phyloP scores from a whole-genome alignment of 139 green algal genomes.

The Pseudopediastrum boryanum region DNA sequence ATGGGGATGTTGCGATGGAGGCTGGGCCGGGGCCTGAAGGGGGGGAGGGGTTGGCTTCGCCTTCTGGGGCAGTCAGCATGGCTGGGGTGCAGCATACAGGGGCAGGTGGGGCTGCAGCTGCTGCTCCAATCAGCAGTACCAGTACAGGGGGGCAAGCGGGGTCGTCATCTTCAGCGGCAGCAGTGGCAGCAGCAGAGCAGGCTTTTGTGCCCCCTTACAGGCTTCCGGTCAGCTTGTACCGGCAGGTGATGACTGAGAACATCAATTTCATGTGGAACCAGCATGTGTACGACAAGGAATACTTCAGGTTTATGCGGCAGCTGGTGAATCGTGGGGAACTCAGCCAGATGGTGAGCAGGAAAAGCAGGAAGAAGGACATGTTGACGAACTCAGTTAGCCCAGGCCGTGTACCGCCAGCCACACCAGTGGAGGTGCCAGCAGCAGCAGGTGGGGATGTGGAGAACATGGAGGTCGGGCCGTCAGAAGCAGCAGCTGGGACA shows the following conservation, averaged over 20 bases:
- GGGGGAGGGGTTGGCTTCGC: neutral
- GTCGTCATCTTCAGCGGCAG: no score
- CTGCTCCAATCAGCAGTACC: no score
- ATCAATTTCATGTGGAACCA: conserved; percentile 51
- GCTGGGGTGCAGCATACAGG: neutral
- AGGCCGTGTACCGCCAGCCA: neutral
- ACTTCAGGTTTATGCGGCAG: conserved; percentile 58
- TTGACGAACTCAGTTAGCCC: neutral
- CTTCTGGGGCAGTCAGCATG: neutral
- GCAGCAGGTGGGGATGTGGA: conserved; percentile 5
- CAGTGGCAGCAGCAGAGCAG: neutral
- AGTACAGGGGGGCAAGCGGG: no score
- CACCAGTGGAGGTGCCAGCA: neutral
- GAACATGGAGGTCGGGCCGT: neutral
- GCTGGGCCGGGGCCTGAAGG: neutral
- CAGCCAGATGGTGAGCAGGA: conserved; percentile 36
- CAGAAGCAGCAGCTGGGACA: conserved; percentile 30
- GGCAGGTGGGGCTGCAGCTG: neutral
- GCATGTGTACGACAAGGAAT: conserved; percentile 60
- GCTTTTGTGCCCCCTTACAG: conserved; percentile 30
- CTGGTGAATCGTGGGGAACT: conserved; percentile 49
- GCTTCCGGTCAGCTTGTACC: conserved; percentile 52
- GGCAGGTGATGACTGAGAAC: conserved; percentile 41
- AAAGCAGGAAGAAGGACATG: conserved; percentile 26
- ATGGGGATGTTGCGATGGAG: neutral